Evolutionary conservation across 2,329 filamentous ascomycete species (phyloP), one percentile per base, ranked within the genome.

Genomic region (Pseudogymnoascus verrucosus): DNA sequence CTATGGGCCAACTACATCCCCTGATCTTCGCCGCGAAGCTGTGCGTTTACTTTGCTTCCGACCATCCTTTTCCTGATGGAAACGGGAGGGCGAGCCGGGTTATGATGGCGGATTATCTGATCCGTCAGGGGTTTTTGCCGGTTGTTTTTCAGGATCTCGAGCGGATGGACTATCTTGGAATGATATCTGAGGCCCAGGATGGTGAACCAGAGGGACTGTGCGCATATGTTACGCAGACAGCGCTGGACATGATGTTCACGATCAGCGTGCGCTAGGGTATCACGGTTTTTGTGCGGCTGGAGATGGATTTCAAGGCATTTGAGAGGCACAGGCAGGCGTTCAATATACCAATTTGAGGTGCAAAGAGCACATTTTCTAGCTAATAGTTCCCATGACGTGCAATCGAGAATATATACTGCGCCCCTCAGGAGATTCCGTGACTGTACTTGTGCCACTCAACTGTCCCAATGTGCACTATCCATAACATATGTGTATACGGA

Each of bases 31-130:
- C 68, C 3, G 66, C 68, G 28, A 67, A 71, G 40, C 23, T 66
- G 21, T 65, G 62, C 28, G 65, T 63, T 6, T 69, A 69, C 54
- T 68, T 68, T 44, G 37, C 65, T 4, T 42, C 64, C 26, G 63
- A 70, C 51, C 65, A 71, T 57, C 70, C 69, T 34, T 70, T 71
- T 51, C 54, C 65, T 21, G 66, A 71, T 63, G 68, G 68, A 6
- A 70, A 70, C 14, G 70, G 68, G 12, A 65, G 69, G 23, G 40
- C 66, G 44, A 65, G 64, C 28, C 64, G 68, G 16, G 65, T 69
- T 62, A 23, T 70, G 16, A 65, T 68, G 65, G 69, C 70, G n/a
- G 68, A 69, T 51, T 68, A 69, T 47, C 26, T 71, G 60, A 61
- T 69, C 23, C 66, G 68, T 16, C 67, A 71, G 62, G 69, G 67